Conservation (phyloP, 345 rosid genomes). For the Geranium brycei region DNA sequence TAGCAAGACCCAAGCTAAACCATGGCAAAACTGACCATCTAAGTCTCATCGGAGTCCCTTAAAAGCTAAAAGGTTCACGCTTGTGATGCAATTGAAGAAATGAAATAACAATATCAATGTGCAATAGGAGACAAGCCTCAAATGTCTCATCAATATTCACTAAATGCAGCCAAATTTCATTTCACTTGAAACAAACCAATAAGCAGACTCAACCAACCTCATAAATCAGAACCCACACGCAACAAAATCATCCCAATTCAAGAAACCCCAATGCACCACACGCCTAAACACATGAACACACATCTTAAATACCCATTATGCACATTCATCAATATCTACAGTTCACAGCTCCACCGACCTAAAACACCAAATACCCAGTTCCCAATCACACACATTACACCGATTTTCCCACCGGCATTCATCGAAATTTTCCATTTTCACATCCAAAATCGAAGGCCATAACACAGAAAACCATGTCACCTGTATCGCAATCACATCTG, state of each 20-base stretch:
- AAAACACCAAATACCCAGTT: background rate
- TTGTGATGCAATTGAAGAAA: background rate
- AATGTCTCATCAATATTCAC: background rate
- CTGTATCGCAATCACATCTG: conserved; percentile 84
- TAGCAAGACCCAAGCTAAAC: background rate
- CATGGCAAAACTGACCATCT: background rate
- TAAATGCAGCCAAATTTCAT: background rate
- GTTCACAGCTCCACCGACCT: background rate
- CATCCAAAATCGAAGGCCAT: background rate
- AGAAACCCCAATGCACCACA: too few relatives aligned
- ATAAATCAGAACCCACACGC: background rate
- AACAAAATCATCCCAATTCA: background rate
- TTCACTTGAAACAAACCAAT: background rate
- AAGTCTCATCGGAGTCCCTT: background rate
- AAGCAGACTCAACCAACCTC: background rate
- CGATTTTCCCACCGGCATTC: conserved; percentile 6
- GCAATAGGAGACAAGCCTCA: background rate
- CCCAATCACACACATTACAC: background rate
- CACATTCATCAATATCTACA: background rate
- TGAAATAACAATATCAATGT: background rate
- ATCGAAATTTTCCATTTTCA: background rate
- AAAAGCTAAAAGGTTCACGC: background rate
- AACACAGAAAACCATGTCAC: conserved; percentile 13
- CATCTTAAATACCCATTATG: background rate
- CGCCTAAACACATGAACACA: background rate